phyloP scores from a whole-genome alignment of 1,284 basidiomycete species.

The Wallemia mellicola region DNA sequence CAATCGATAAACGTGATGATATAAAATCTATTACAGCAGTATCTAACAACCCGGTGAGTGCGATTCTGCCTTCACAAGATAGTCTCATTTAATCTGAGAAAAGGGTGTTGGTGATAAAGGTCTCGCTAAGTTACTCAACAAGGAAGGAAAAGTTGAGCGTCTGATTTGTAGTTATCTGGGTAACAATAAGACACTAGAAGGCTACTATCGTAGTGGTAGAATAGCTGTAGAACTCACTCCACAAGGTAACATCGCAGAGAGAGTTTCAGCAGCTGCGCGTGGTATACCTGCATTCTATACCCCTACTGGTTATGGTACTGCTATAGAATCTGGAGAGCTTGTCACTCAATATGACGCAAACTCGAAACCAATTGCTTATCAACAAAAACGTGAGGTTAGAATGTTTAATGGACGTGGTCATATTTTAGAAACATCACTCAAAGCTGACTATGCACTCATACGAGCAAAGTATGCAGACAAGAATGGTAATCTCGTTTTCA shows the following conservation, averaged over 20 bases:
- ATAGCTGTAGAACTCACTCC: slow-evolving; percentile 65
- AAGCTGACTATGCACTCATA: background rate
- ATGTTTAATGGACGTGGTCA: slow-evolving; percentile 24
- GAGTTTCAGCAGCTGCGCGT: slow-evolving; percentile 65
- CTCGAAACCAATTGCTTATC: background rate
- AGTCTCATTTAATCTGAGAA: too few species aligned
- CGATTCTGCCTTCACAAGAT: too few species aligned
- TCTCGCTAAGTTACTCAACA: slow-evolving; percentile 41
- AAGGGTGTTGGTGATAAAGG: background rate
- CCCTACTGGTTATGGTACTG: slow-evolving; percentile 35
- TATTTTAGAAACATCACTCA: slow-evolving; percentile 5
- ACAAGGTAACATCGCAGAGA: slow-evolving; percentile 67
- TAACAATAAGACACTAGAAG: slow-evolving; percentile 20
- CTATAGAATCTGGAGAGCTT: slow-evolving; percentile 17
- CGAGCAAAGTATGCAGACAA: background rate
- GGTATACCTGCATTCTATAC: slow-evolving; percentile 93
- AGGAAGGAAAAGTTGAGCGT: slow-evolving; percentile 39
- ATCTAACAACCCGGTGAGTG: slow-evolving; percentile 56
- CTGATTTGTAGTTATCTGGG: slow-evolving; percentile 66
- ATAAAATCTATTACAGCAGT: slow-evolving; percentile 45
- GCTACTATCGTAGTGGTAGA: slow-evolving; percentile 43
- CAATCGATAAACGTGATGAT: slow-evolving; percentile 39
- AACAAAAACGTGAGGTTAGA: slow-evolving; percentile 41
- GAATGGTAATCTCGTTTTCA: slow-evolving; percentile 54
- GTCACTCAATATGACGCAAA: slow-evolving; percentile 13